Evolutionary conservation across 257 asterid genomes (phyloP).

Genomic region (Fraxinus americana): DNA sequence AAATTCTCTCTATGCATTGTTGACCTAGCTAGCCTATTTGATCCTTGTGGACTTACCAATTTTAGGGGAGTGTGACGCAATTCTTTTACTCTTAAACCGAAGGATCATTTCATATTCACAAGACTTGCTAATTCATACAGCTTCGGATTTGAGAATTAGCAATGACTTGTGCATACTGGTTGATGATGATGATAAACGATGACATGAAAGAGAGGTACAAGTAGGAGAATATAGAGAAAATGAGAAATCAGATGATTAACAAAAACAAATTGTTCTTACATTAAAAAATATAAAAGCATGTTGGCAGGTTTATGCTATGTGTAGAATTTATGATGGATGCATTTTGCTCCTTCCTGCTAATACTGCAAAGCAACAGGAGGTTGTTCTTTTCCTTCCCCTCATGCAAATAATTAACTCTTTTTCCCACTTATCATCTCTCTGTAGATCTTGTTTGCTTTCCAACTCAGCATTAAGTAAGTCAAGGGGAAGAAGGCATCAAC

Average conservation of each 20-base stretch:
- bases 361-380: background rate
- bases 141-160: background rate
- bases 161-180: background rate
- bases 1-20: no score
- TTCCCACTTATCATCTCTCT: background rate
- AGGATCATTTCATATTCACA: background rate
- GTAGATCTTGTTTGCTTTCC: background rate
- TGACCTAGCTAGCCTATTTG: no score
- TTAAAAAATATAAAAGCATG: background rate
- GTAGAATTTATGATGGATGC: background rate
- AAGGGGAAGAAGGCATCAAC: background rate
- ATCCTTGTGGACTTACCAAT: no score
- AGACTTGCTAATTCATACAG: background rate
- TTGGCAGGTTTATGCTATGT: background rate
- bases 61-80: no score
- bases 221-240: background rate
- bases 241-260: background rate
- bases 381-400: background rate
- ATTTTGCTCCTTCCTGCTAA: background rate
- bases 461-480: background rate
- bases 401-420: background rate
- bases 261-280: background rate
- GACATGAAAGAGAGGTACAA: background rate
- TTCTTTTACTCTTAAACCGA: no score
- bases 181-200: background rate